Evolutionary conservation across 495 filamentous ascomycete genomes (phyloP).

Genomic region (Aspergillus sparsus): DNA sequence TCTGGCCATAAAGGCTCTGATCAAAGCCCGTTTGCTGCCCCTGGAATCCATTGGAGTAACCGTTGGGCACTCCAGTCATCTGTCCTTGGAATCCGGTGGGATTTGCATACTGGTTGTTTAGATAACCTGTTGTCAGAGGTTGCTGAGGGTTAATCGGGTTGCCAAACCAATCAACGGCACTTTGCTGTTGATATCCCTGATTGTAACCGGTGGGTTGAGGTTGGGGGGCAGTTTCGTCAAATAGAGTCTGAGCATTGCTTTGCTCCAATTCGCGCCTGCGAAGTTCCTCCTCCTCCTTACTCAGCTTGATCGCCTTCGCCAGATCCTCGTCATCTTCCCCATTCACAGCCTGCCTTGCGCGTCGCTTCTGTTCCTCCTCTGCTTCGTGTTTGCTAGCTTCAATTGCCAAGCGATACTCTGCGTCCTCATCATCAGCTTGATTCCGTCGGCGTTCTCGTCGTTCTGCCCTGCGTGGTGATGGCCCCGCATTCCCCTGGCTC

Average conservation of each 20-base stretch:
- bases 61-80: constrained; percentile 65
- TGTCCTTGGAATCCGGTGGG: constrained; percentile 65
- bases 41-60: constrained; percentile 66
- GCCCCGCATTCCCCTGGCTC: constrained; percentile 37
- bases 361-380: constrained; percentile 81
- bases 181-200: constrained; percentile 95
- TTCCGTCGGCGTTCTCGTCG: constrained; percentile 48
- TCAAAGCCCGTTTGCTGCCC: constrained; percentile 63
- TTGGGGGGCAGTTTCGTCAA: constrained; percentile 76
- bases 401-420: constrained; percentile 88
- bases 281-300: constrained; percentile 90
- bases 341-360: constrained; percentile 55
- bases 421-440: constrained; percentile 77
- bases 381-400: constrained; percentile 96
- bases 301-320: constrained; percentile 93
- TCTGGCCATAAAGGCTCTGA: constrained; percentile 57
- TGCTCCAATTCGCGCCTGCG: constrained; percentile 88
- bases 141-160: constrained; percentile 81
- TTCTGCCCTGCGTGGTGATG: constrained; percentile 38
- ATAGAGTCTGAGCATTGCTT: constrained; percentile 79
- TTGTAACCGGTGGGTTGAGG: constrained; percentile 87
- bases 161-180: constrained; percentile 92
- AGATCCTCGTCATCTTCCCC: constrained; percentile 76
- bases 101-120: constrained; percentile 82
- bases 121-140: constrained; percentile 77